A percentile compares a stretch with the other conserved stretches of the same genome.
Evolutionary conservation across 345 rosid genomes (phyloP).

Genomic region (Adansonia digitata): DNA sequence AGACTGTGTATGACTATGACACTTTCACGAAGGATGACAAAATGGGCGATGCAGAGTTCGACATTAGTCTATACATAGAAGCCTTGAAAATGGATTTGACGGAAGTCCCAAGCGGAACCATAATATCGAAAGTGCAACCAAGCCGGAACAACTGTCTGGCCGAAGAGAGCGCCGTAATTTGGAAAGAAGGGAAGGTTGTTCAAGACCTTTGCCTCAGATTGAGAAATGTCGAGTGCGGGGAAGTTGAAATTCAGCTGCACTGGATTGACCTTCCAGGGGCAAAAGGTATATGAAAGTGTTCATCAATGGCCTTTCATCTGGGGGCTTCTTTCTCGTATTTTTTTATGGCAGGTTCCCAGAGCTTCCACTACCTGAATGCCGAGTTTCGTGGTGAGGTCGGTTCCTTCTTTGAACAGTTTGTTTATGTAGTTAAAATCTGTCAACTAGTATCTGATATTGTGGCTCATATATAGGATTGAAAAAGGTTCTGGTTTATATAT

Average conservation of each 20-base stretch:
- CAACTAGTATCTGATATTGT: not conserved
- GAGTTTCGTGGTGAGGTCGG: not conserved
- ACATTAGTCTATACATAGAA: slow-evolving; percentile 49
- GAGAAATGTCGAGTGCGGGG: slow-evolving; percentile 83
- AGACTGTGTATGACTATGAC: slow-evolving; percentile 87
- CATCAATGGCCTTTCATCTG: not conserved
- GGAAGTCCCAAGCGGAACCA: slow-evolving; percentile 54
- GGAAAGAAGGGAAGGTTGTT: slow-evolving; percentile 45
- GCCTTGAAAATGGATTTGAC: slow-evolving; percentile 55
- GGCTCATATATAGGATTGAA: slow-evolving; percentile 5
- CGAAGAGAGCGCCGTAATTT: slow-evolving; percentile 51
- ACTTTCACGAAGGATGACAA: slow-evolving; percentile 76
- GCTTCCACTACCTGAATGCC: not conserved
- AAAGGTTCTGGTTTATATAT: not conserved
- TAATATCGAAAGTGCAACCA: slow-evolving; percentile 47
- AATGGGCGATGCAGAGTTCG: slow-evolving; percentile 93
- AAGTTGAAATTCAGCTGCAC: slow-evolving; percentile 76
- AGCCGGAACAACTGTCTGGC: slow-evolving; percentile 60
- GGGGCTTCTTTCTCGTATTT: not conserved
- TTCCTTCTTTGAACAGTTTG: not conserved
- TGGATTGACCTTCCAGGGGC: slow-evolving; percentile 84
- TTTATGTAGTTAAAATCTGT: not conserved
- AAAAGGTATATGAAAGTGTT: slow-evolving; percentile 35
- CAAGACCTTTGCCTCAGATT: slow-evolving; percentile 70
- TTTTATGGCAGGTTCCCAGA: not conserved